Base-by-base conservation (phyloP, 2,329 filamentous ascomycete species). In the Fusarium fujikuroi region DNA sequence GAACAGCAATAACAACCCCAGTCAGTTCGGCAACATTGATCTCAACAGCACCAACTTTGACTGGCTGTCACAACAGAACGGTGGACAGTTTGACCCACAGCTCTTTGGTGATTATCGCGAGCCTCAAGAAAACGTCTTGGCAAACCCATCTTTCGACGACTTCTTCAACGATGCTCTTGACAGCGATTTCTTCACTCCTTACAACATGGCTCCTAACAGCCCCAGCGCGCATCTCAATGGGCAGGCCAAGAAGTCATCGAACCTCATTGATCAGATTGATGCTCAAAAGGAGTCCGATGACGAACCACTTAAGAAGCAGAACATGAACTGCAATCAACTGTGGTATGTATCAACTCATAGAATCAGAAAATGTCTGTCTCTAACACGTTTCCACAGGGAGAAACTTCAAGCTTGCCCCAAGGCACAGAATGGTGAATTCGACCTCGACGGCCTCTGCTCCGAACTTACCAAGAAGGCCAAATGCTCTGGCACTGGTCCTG, bases 401-500 rank as follows among this genome's bases (percentile, higher is more conserved):
- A 94, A 94, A 83, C 84, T 98, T 28, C 94, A 97, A 84, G 90
- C 89, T 40, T 97, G 95, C 81, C 92, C 94, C 68, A 95, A 93
- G 80, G 96, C 97, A 76, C 93, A 95, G 79, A 93, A 90, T 65
- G 95, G 95, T 76, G 95, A 97, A 76, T 94, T 98, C 74, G 96
- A 99, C 75, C 92, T 99, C 54, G 96, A 99, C 79, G 91, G 92
- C 39, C 88, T 99, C 30, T 99, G 96, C 84, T 93, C 92, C 9
- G 95, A 99, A 80, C 89, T 99, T 19, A 93, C 95, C 73, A 93
- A 95, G 81, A 99, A 99, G 85, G 96, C 96, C 65, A 96, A 95
- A 80, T 99, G 96, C 82, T 97, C 95, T 1, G 93, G 97, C 75
- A 92, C 88, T 23, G 95, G 96, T 21, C 94, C 97, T 18, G 94